Percentiles rank a stretch among this genome's conserved stretches.
phyloP scores from a whole-genome alignment of 2,329 filamentous ascomycete species.

The Fonsecaea erecta region DNA sequence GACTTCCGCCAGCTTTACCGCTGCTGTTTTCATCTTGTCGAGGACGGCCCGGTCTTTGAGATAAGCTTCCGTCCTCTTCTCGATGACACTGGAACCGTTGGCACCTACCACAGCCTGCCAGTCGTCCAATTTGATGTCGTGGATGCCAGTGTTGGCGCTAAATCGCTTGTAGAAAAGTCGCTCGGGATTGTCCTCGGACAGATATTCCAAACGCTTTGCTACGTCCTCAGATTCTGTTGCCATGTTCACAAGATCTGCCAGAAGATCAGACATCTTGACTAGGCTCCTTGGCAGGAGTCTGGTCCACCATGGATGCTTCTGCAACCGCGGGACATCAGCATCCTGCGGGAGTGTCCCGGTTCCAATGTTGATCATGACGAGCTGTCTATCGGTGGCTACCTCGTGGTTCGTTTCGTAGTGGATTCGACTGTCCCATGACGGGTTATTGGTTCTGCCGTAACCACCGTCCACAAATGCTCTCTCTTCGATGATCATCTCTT shows the following conservation, averaged over 20 bases:
- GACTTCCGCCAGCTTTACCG: slow-evolving; percentile 28
- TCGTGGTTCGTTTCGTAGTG: slow-evolving; percentile 32
- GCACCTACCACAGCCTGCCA: slow-evolving; percentile 25
- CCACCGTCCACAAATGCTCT: slow-evolving; percentile 31
- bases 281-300: slow-evolving; percentile 29
- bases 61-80: slow-evolving; percentile 29
- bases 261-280: slow-evolving; percentile 25
- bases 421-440: slow-evolving; percentile 31
- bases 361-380: slow-evolving; percentile 35
- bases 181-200: slow-evolving; percentile 26
- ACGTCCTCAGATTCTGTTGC: slow-evolving; percentile 33
- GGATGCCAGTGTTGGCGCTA: slow-evolving; percentile 34
- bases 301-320: slow-evolving; percentile 31
- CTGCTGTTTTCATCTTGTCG: slow-evolving; percentile 17
- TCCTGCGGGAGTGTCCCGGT: slow-evolving; percentile 27
- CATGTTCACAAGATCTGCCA: slow-evolving; percentile 33
- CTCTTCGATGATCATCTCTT: slow-evolving; percentile 30
- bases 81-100: slow-evolving; percentile 23
- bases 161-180: slow-evolving; percentile 33
- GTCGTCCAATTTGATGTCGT: slow-evolving; percentile 32
- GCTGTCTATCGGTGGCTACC: slow-evolving; percentile 18
- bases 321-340: slow-evolving; percentile 5
- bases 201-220: slow-evolving; percentile 23
- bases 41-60: slow-evolving; percentile 26
- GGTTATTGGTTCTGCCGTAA: slow-evolving; percentile 35